phyloP scores from a whole-genome alignment of 1,284 basidiomycete species.

The Irpex lacteus region DNA sequence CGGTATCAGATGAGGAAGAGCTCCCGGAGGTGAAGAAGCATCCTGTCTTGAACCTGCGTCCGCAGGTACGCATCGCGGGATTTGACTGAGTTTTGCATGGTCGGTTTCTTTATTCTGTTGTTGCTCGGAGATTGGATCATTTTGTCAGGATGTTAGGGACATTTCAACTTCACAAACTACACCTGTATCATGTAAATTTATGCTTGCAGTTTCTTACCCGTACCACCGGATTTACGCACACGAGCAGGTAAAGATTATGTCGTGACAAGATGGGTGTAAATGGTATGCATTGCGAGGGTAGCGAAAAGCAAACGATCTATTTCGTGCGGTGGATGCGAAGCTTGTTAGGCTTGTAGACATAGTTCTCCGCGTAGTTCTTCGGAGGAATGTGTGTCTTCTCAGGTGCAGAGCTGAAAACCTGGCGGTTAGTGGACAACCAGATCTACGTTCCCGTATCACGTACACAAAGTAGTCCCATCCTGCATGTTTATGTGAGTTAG shows the following conservation, averaged over 20 bases:
- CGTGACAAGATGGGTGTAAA: neutral
- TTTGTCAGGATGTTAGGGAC: neutral
- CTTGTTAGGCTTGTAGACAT: conserved; percentile 77
- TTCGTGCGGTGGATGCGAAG: conserved; percentile 92
- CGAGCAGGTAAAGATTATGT: too few species aligned
- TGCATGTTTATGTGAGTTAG: conserved; percentile 23
- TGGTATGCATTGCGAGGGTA: neutral
- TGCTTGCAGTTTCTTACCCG: neutral
- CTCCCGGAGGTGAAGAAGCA: conserved; percentile 43
- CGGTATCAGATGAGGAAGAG: conserved; percentile 46
- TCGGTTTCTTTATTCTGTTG: neutral
- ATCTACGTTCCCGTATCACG: conserved; percentile 25
- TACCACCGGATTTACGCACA: neutral
- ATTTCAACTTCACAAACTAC: too few species aligned
- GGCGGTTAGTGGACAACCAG: neutral
- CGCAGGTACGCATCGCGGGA: conserved; percentile 59
- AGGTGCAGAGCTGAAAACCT: conserved; percentile 34
- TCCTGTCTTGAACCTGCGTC: conserved; percentile 52
- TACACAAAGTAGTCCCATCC: conserved; percentile 81
- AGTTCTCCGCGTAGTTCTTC: conserved; percentile 95
- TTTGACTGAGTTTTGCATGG: conserved; percentile 31
- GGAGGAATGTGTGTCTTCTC: conserved; percentile 76
- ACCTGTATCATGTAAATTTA: neutral
- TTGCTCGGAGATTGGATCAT: too few species aligned
- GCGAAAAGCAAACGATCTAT: conserved; percentile 43